Evolutionary conservation across 495 filamentous ascomycete species (phyloP), one percentile per base, ranked within the genome.

Genomic region (Aspergillus biplanus): DNA sequence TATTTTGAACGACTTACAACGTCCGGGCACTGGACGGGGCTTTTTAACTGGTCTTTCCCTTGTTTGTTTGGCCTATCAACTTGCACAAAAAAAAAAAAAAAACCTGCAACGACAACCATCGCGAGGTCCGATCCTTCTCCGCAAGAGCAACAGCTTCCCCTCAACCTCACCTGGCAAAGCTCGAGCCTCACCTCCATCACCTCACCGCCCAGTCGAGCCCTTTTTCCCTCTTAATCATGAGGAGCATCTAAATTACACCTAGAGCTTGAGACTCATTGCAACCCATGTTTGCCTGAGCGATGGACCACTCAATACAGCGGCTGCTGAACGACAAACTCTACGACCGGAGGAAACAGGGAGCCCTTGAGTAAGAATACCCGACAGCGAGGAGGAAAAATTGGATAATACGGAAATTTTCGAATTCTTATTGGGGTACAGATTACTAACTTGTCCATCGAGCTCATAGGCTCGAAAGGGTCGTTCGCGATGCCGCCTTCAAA

Each of bases 261-360:
- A 56, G 61, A 73, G 69, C 69, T 59, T 63, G 67, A 65, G 60
- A 73, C 55, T 66, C 58, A 59, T 65, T 63, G 62, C 61, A 64
- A 58, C 52, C 39, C 46, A 67, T 69, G 63, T 33, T 64, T 66
- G 63, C 34, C 56, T 69, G 68, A 79, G 70, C 67, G 66, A 99
- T 99, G 95, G 95, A 99, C 80, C 79, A 85, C 67, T 88, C 87
- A 73, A 87, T 97, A 71, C 92, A 96, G 77, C 90, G 94, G 66
- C 83, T 92, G 67, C 86, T 99, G 73, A 96, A 93, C 72, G 96
- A 99, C 77, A 98, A 97, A 86, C 88, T 97, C 65, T 99, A 99
- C 71, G 96, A 99, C 64, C 95, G 93, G 80, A 87, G 96, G 71
- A 98, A 98, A 75, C 88, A 92, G 68, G 96, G 96, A 48, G 96